Base-by-base conservation (phyloP, 345 rosid genomes). In the Dipteronia dyeriana region DNA sequence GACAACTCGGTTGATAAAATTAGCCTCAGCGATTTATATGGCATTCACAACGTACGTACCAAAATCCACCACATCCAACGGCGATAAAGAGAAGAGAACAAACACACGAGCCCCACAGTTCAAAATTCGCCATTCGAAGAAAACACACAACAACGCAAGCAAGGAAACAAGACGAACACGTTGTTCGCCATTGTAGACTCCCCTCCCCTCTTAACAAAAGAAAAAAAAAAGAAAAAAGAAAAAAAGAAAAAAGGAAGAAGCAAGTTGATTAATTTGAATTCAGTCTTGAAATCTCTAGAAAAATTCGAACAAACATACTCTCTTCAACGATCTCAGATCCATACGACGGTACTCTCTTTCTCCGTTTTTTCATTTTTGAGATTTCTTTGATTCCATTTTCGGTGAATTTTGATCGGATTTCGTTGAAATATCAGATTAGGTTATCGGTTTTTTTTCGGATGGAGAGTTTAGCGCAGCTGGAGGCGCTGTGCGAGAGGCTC, bases 401-500 rank as follows among this genome's bases (percentile, higher is more conserved):
- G 0, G 26, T 59, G 63, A 59, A 0, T 8, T 5, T 22, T 59
- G 23, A 59, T 22, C n/a, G 63, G 63, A 19, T 45, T 45, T 45
- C 49, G 49, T 45, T 5, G 49, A 2, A 20, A 22, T n/a, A 20
- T 59, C 22, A 13, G 17, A 59, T 41, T 20, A 2, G 63, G 22
- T 59, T 56, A n/a, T 17, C 38, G 38, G 12, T 49, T 11, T 49
- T 49, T 11, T 56, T 20, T 6, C 23, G 61, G 74, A 97, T 97
- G 99, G 99, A 94, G 94, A 90, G 98, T 86, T 85, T 97, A 85
- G 97, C 98, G 57, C 99, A 92, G 75, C 85, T 97, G 68, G 99
- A 97, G 88, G 98, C 98, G 5, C 62, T 97, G 85, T 97, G 99
- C 34, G 99, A 97, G 90, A 92, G 92, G 86, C 77, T 97, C 53